phyloP scores from a whole-genome alignment of 768 basidiomycete species.

The Rhizopogon sp. region DNA sequence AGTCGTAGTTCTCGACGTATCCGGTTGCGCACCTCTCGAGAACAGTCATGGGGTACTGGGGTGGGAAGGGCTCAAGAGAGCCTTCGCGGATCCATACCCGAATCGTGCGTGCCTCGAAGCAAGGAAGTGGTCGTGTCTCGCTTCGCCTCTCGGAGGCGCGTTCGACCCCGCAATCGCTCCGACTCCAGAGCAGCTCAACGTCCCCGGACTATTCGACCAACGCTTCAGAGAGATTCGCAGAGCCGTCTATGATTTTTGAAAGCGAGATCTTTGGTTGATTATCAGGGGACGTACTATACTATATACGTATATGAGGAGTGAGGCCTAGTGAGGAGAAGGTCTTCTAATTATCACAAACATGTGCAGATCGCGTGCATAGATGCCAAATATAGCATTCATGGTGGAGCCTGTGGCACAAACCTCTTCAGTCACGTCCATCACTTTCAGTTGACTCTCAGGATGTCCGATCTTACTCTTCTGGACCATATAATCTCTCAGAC shows the following conservation, averaged over 20 bases:
- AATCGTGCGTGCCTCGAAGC: neutral
- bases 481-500: conserved; percentile 42
- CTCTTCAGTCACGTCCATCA: neutral
- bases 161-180: conserved; percentile 4
- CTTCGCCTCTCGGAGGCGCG: neutral
- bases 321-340: too few relatives aligned
- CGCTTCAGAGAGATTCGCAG: neutral
- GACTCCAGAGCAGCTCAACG: conserved; percentile 2
- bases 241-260: neutral
- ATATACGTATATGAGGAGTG: too few relatives aligned
- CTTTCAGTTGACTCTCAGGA: conserved; percentile 2
- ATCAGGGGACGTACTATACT: neutral
- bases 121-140: conserved; percentile 24
- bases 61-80: conserved; percentile 9
- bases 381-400: too few relatives aligned
- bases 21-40: conserved; percentile 4
- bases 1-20: conserved; percentile 2
- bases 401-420: too few relatives aligned
- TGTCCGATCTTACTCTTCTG: conserved; percentile 21
- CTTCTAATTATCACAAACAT: too few relatives aligned
- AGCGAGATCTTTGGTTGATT: neutral
- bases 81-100: conserved; percentile 3
- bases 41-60: conserved; percentile 2
- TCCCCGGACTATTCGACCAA: neutral
- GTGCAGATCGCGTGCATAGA: too few relatives aligned